phyloP scores from a whole-genome alignment of 2,329 filamentous ascomycete genomes.

The Dothideomycetidae sp. region DNA sequence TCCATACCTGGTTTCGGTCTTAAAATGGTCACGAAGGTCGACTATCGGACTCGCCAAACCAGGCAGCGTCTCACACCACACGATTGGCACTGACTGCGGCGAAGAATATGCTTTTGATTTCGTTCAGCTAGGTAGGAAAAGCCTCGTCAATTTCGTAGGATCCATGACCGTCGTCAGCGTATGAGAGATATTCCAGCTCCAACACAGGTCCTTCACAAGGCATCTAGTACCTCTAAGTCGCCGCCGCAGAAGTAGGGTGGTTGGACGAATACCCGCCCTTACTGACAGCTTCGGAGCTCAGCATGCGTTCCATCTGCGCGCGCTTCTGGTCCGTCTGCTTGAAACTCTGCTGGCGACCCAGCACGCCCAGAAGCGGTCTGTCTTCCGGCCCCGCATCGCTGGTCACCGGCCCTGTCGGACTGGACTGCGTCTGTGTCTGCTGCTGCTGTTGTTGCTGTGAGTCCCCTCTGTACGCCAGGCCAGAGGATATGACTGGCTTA shows the following conservation, averaged over 20 bases:
- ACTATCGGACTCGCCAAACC: too few species aligned
- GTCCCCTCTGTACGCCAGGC: slow-evolving; percentile 10
- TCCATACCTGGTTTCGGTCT: too few species aligned
- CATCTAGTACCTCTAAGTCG: too few species aligned
- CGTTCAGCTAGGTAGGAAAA: too few species aligned
- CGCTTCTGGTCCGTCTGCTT: slow-evolving; percentile 20
- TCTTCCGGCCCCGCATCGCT: not conserved
- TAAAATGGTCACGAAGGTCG: too few species aligned
- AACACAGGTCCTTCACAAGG: too few species aligned
- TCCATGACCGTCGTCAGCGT: too few species aligned
- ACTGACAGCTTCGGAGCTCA: slow-evolving; percentile 11
- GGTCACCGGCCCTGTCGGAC: slow-evolving; percentile 2
- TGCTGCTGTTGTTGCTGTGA: slow-evolving; percentile 2
- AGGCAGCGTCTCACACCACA: too few species aligned
- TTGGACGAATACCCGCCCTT: slow-evolving; percentile 4
- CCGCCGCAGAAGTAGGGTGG: not conserved
- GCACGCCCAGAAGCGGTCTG: slow-evolving; percentile 7
- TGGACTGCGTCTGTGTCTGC: slow-evolving; percentile 12
- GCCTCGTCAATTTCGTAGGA: too few species aligned
- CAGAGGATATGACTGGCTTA: not conserved
- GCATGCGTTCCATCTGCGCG: slow-evolving; percentile 17
- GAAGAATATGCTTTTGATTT: too few species aligned
- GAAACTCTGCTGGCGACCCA: slow-evolving; percentile 19
- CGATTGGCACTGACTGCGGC: too few species aligned
- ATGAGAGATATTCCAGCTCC: too few species aligned